Conservation (phyloP, 768 basidiomycete species). For the Coprinopsis marcescibilis region DNA sequence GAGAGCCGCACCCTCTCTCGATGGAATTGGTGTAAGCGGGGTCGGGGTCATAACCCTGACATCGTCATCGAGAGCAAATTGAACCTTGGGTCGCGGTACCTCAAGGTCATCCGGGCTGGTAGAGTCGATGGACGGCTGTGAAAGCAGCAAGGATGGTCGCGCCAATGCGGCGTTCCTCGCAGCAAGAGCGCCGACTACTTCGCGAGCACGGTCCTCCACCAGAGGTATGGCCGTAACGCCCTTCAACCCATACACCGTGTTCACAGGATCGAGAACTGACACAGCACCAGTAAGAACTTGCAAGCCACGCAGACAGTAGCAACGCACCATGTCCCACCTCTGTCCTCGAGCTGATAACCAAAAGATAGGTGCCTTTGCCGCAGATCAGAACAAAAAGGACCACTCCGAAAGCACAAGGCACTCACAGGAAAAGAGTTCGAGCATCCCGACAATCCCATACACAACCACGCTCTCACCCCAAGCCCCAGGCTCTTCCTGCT, state of each 20-base stretch:
- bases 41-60: constrained; percentile 42
- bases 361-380: constrained; percentile 60
- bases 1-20: constrained; percentile 14
- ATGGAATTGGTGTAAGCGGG: constrained; percentile 18
- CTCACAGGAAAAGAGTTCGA: constrained; percentile 69
- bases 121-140: too few relatives aligned
- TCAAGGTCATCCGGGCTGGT: too few relatives aligned
- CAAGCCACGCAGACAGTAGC: constrained; percentile 6
- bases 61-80: constrained; percentile 45
- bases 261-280: constrained; percentile 59
- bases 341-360: constrained; percentile 61
- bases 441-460: constrained; percentile 71
- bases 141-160: constrained; percentile 42
- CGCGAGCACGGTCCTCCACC: constrained; percentile 54
- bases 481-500: constrained; percentile 41
- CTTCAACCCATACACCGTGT: constrained; percentile 63
- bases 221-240: constrained; percentile 68
- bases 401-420: constrained; percentile 13
- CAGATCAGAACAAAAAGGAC: constrained; percentile 9
- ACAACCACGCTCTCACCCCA: constrained; percentile 58
- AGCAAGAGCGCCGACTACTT: constrained; percentile 45
- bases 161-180: constrained; percentile 40
- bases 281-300: constrained; percentile 1
- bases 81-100: constrained; percentile 46
- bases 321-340: constrained; percentile 64